A percentile compares a stretch with the other conserved stretches of the same genome.
phyloP scores from a whole-genome alignment of 257 asterid genomes.

The Penstemon barbatus region DNA sequence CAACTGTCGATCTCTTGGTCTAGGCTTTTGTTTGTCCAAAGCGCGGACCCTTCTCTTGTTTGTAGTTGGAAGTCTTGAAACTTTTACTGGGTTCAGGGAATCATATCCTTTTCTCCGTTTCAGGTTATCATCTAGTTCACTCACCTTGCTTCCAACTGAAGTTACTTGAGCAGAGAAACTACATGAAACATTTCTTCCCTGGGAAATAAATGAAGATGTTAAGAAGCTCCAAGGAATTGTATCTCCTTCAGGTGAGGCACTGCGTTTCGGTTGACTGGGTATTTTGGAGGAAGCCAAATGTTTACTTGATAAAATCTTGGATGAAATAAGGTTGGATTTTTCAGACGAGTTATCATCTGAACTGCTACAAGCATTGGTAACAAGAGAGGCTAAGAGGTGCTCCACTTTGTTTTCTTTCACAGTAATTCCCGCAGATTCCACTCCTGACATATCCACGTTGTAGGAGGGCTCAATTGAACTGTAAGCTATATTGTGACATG shows the following conservation, averaged over 20 bases:
- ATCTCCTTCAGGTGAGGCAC: constrained; percentile 36
- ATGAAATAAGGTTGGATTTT: constrained; percentile 37
- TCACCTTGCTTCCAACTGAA: constrained; percentile 48
- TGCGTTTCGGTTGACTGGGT: constrained; percentile 31
- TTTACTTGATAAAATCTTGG: constrained; percentile 28
- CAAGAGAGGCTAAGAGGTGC: constrained; percentile 44
- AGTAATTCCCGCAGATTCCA: constrained; percentile 37
- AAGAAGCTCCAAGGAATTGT: constrained; percentile 39
- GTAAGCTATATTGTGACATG: constrained; percentile 29
- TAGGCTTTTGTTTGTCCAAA: constrained; percentile 52
- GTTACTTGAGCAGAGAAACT: constrained; percentile 40
- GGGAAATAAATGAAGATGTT: constrained; percentile 32
- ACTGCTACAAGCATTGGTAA: constrained; percentile 36
- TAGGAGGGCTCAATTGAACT: constrained; percentile 29
- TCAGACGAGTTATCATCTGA: constrained; percentile 42
- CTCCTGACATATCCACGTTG: constrained; percentile 30
- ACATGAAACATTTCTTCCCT: constrained; percentile 28
- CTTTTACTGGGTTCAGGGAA: constrained; percentile 31
- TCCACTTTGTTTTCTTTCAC: constrained; percentile 38
- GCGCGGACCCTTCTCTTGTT: constrained; percentile 51
- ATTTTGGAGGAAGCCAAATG: constrained; percentile 35
- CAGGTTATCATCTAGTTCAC: constrained; percentile 38
- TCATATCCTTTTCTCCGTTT: constrained; percentile 40
- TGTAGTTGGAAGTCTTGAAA: constrained; percentile 40
- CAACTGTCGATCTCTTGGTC: constrained; percentile 94